Conservation (phyloP, 495 filamentous ascomycete species). For the Parachaetomium inaequale region DNA sequence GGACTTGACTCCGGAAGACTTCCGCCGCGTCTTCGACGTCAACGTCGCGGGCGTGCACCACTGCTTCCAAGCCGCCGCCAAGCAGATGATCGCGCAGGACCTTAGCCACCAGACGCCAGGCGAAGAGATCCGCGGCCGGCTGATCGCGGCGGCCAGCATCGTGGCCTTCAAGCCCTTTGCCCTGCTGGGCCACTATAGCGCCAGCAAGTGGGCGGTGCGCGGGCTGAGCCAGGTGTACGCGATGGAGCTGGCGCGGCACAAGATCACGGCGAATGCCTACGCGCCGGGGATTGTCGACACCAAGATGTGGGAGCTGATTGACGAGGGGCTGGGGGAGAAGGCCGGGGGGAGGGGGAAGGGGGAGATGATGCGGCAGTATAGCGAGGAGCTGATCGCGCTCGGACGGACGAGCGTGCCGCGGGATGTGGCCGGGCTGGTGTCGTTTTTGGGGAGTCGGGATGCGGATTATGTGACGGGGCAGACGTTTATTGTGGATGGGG, state of each 20-base stretch:
- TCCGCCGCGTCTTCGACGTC: slow-evolving; percentile 49
- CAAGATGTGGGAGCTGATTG: slow-evolving; percentile 59
- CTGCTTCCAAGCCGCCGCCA: slow-evolving; percentile 52
- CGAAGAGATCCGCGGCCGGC: slow-evolving; percentile 43
- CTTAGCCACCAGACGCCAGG: background rate
- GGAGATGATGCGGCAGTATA: slow-evolving; percentile 48
- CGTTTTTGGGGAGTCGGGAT: slow-evolving; percentile 52
- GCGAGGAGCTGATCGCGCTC: slow-evolving; percentile 46
- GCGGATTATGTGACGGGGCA: slow-evolving; percentile 61
- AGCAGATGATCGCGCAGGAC: slow-evolving; percentile 49
- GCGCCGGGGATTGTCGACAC: slow-evolving; percentile 62
- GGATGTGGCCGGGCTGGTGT: slow-evolving; percentile 56
- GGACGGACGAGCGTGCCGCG: slow-evolving; percentile 52
- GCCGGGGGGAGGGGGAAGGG: slow-evolving; percentile 44
- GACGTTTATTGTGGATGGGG: slow-evolving; percentile 60
- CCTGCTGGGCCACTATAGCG: slow-evolving; percentile 53
- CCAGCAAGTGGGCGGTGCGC: slow-evolving; percentile 58
- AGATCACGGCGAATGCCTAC: slow-evolving; percentile 62
- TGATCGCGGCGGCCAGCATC: slow-evolving; percentile 55
- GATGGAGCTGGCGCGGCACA: slow-evolving; percentile 53
- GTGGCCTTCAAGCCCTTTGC: slow-evolving; percentile 54
- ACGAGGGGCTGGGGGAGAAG: slow-evolving; percentile 47
- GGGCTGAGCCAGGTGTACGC: slow-evolving; percentile 57
- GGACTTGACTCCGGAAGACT: slow-evolving; percentile 49
- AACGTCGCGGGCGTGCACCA: slow-evolving; percentile 59